Percentiles rank a stretch among this genome's conserved stretches.
These are phyloP conservation scores for Colletotrichum endophyticum DNA, from an alignment of 2,329 filamentous ascomycete genomes.

Conservation along the genomic window DNA sequence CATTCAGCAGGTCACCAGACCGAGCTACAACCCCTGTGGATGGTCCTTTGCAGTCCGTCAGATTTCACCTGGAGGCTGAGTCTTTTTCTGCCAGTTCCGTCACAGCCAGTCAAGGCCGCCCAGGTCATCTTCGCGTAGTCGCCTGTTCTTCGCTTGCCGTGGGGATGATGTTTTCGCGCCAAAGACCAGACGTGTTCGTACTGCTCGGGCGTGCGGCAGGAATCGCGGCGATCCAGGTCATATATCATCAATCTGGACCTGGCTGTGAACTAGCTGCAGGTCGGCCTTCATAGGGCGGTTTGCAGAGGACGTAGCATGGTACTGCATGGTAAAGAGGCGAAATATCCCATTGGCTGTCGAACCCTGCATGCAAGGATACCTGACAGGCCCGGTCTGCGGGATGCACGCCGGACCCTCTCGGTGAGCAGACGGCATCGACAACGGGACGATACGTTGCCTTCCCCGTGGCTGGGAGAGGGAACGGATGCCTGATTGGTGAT, in stretches of 20 bases:
- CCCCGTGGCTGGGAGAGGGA: not conserved
- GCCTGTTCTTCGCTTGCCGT: not conserved
- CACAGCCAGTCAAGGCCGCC: not conserved
- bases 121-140: not conserved
- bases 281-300: not conserved
- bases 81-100: not conserved
- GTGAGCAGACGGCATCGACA: not conserved
- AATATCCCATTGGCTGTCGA: slow-evolving; percentile 3
- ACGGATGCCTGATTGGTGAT: not conserved
- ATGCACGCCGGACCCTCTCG: not conserved
- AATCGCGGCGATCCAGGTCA: not conserved
- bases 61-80: not conserved
- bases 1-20: not conserved
- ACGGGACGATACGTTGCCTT: not conserved
- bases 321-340: not conserved
- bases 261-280: not conserved
- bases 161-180: not conserved
- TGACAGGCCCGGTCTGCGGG: not conserved
- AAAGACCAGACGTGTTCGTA: not conserved
- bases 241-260: slow-evolving; percentile 1
- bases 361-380: slow-evolving; percentile 4
- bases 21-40: not conserved
- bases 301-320: not conserved
- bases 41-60: not conserved
- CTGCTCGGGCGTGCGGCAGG: not conserved